Evolutionary conservation across 2,329 filamentous ascomycete species (phyloP).

Genomic region (Pseudogymnoascus sp.): DNA sequence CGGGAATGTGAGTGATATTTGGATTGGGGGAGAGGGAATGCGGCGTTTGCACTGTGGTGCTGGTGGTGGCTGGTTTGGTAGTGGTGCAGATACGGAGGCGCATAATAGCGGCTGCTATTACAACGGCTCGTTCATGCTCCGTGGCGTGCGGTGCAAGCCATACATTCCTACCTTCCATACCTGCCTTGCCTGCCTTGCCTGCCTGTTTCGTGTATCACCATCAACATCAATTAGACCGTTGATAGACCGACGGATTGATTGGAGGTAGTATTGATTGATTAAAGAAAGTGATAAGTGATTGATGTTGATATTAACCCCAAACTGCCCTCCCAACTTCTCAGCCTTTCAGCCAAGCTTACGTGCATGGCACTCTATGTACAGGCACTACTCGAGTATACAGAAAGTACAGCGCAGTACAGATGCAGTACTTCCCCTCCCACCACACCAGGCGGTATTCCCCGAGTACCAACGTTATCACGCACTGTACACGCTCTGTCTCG

Average conservation of each 20-base stretch:
- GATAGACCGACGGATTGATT: not conserved
- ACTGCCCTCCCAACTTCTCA: no score
- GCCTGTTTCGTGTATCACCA: not conserved
- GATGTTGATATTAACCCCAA: not conserved
- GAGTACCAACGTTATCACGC: not conserved
- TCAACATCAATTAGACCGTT: not conserved
- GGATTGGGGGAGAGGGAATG: not conserved
- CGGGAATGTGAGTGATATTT: not conserved
- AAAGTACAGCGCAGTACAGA: not conserved
- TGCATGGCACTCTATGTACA: not conserved
- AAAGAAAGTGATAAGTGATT: not conserved
- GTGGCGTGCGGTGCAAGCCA: no score
- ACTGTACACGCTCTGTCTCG: not conserved
- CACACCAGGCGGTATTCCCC: not conserved
- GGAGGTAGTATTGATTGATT: not conserved
- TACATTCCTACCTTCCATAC: not conserved
- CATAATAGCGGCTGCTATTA: not conserved
- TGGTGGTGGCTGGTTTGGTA: not conserved
- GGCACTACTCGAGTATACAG: not conserved
- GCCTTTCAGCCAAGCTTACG: not conserved
- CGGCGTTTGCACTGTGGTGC: not conserved
- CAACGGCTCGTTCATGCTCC: not conserved
- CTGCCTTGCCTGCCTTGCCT: not conserved
- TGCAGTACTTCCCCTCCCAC: not conserved
- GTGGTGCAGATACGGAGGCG: not conserved